Conservation (phyloP, 345 rosid genomes). For the Mallotus nudiflorus region DNA sequence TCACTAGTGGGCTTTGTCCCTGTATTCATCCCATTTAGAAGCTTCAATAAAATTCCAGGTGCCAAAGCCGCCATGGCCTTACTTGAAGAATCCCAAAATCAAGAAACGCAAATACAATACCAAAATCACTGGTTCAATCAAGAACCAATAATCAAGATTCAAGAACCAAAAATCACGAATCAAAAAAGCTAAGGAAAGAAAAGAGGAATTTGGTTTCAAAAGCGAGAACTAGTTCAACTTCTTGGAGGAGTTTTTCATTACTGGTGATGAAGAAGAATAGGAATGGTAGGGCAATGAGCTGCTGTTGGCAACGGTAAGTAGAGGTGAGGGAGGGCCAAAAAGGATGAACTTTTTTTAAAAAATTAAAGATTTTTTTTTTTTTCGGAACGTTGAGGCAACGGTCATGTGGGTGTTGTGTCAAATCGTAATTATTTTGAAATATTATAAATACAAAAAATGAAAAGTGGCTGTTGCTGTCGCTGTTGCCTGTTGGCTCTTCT, state of each 20-base stretch:
- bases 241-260: slow-evolving; percentile 17
- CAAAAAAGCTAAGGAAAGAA: not conserved
- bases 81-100: slow-evolving; percentile 9
- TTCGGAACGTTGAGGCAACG: slow-evolving; percentile 64
- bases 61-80: slow-evolving; percentile 69
- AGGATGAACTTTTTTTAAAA: slow-evolving; percentile 13
- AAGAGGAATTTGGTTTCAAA: not conserved
- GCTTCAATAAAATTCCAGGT: slow-evolving; percentile 76
- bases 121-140: not conserved
- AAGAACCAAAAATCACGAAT: not conserved
- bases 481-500: not conserved
- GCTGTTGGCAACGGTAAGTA: slow-evolving; percentile 48
- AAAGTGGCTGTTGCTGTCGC: not conserved
- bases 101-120: slow-evolving; percentile 1
- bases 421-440: slow-evolving; percentile 22
- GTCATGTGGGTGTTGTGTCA: slow-evolving; percentile 32
- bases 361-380: not conserved
- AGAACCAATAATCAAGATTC: not conserved
- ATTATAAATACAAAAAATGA: not conserved
- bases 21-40: slow-evolving; percentile 78
- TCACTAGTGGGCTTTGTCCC: slow-evolving; percentile 84
- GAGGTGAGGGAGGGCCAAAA: not conserved
- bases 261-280: not conserved
- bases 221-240: not conserved
- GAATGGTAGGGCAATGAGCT: slow-evolving; percentile 11